Percentiles rank a stretch among this genome's conserved stretches.
Conservation (phyloP, 2,329 filamentous ascomycete species). For the Apiospora aurea region DNA sequence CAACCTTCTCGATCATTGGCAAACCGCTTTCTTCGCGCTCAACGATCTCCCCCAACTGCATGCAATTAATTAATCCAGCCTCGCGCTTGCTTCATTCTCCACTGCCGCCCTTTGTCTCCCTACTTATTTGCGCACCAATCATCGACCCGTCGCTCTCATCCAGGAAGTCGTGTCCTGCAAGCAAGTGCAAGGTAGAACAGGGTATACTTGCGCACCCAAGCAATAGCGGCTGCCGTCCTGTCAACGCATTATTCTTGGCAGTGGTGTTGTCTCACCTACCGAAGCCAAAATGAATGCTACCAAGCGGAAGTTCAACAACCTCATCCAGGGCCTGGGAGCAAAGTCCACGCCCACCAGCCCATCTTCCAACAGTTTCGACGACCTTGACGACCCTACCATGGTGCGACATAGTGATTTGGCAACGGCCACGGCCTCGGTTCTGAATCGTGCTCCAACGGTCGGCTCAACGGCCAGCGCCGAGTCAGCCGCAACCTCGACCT, state of each 20-base stretch:
- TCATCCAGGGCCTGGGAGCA: conserved; percentile 71
- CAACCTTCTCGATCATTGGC: not conserved
- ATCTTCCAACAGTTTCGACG: conserved; percentile 38
- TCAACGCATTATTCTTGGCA: not conserved
- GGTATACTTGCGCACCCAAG: not conserved
- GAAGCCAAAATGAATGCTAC: conserved; percentile 69
- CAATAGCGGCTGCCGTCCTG: not conserved
- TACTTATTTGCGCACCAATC: not conserved
- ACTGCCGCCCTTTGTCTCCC: not conserved
- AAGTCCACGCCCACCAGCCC: conserved; percentile 48
- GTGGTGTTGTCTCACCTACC: conserved; percentile 1
- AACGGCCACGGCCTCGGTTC: conserved; percentile 42
- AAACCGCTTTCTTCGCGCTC: not conserved
- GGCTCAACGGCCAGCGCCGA: conserved; percentile 22
- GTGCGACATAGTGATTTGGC: conserved; percentile 35
- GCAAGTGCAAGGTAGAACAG: not conserved
- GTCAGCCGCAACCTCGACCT: not conserved
- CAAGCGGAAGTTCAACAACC: conserved; percentile 83
- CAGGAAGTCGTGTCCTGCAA: not conserved
- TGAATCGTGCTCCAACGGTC: conserved; percentile 27
- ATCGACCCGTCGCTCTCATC: not conserved
- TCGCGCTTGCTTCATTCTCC: conserved; percentile 1
- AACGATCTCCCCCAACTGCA: not conserved
- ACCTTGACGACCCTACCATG: conserved; percentile 45
- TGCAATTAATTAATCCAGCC: conserved; percentile 6